phyloP scores from a whole-genome alignment of 768 basidiomycete genomes.

The Sporobolomyces roseus region DNA sequence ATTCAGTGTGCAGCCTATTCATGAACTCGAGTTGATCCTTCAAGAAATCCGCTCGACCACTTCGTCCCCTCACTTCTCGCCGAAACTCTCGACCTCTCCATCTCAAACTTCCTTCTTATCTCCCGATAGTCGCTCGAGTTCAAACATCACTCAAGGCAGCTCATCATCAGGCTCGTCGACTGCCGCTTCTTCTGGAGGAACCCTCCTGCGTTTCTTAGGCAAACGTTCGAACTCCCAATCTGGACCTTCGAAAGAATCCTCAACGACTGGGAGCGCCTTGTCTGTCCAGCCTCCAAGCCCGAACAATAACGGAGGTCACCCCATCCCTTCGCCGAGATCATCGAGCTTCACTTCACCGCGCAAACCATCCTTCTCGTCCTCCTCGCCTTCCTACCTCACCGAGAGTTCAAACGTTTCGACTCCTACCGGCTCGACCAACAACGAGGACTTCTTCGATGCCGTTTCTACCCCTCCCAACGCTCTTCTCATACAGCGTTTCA shows the following conservation, averaged over 20 bases:
- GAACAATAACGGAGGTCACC: not conserved
- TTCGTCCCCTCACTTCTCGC: constrained; percentile 4
- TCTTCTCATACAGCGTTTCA: constrained; percentile 2
- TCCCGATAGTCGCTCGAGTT: not conserved
- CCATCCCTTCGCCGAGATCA: constrained; percentile 10
- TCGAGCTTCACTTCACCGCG: constrained; percentile 11
- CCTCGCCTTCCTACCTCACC: constrained; percentile 1
- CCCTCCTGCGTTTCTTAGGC: constrained; percentile 32
- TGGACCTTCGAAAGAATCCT: not conserved
- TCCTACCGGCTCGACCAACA: not conserved
- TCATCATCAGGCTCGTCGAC: not conserved
- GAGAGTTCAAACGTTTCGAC: not conserved
- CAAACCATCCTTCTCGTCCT: constrained; percentile 7
- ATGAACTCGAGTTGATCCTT: constrained; percentile 32
- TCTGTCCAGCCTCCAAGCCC: not conserved
- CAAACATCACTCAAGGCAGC: not conserved
- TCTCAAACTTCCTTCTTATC: not conserved
- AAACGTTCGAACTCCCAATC: constrained; percentile 28
- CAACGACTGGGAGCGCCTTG: not conserved
- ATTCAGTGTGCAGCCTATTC: constrained; percentile 17
- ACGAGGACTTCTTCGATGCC: constrained; percentile 12
- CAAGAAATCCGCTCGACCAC: constrained; percentile 10
- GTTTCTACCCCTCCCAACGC: not conserved
- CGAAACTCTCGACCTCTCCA: constrained; percentile 6
- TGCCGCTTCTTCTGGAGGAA: constrained; percentile 1